Evolutionary conservation across 2,329 filamentous ascomycete species (phyloP).

Genomic region (Microdochium nivale): DNA sequence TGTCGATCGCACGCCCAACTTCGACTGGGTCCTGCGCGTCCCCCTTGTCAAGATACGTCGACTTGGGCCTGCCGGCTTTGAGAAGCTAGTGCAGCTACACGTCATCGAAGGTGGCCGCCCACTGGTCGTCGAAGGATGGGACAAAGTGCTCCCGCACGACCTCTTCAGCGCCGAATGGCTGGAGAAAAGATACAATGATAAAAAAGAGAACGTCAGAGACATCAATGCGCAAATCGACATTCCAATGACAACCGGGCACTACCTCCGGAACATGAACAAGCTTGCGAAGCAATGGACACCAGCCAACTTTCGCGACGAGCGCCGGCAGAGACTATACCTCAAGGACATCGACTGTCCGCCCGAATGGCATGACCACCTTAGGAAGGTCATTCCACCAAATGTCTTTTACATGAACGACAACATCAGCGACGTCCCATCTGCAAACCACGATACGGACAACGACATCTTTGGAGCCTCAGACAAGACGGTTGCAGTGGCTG

Average conservation of each 20-base stretch:
- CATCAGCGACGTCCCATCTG: conserved; percentile 26
- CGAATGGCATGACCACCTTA: conserved; percentile 76
- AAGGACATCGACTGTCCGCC: conserved; percentile 95
- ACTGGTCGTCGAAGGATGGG: conserved; percentile 84
- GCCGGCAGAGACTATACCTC: conserved; percentile 79
- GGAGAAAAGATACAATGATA: conserved; percentile 67
- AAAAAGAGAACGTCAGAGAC: conserved; percentile 79
- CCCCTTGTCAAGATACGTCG: conserved; percentile 69
- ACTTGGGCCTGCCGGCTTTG: conserved; percentile 71
- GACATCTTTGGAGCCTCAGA: conserved; percentile 38
- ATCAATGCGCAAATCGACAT: conserved; percentile 65
- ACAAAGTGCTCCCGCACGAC: conserved; percentile 62
- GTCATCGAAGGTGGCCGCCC: conserved; percentile 82
- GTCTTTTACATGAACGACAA: conserved; percentile 88
- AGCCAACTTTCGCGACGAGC: conserved; percentile 68
- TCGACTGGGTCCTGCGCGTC: conserved; percentile 78
- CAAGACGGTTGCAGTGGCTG: conserved; percentile 60
- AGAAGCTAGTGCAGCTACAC: conserved; percentile 75
- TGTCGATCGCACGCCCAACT: conserved; percentile 73
- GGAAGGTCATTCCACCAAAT: conserved; percentile 68
- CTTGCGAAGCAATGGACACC: conserved; percentile 75
- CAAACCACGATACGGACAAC: conserved; percentile 20
- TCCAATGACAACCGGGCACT: conserved; percentile 81
- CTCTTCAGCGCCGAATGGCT: conserved; percentile 80
- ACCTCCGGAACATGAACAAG: conserved; percentile 77